Evolutionary conservation across 805 yeast species (phyloP), one percentile per base, ranked within the genome.

Genomic region (Limtongozyma cylindracea): DNA sequence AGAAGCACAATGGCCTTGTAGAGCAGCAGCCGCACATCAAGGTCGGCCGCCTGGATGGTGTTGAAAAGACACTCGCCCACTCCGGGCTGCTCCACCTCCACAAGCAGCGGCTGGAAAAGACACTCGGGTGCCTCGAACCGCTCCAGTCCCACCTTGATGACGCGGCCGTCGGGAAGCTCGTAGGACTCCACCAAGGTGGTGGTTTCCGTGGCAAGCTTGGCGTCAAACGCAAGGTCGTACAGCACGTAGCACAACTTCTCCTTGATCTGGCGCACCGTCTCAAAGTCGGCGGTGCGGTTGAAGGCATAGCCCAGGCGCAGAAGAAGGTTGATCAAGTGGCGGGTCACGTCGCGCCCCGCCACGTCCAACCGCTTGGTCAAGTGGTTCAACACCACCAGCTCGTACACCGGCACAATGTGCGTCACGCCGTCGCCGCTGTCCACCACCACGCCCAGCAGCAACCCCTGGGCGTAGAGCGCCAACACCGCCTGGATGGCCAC

Each of bases 341-440:
- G 65, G n/a, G 98, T 88, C 21, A 88, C 95, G 39, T 88, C 98
- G 45, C 98, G 65, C 35, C 98, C 98, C 4, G 98, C 98, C 28
- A 88, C 92, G 44, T 88, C 94, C 35, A 88, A 55, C 42, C 98
- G 67, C 38, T 71, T 64, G 11, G 94, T 84, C 36, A 78, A 56
- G 45, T 88, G 96, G 44, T 77, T 84, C 41, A 88, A 61, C n/a
- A 88, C 98, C 19, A 77, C 92, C 4, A 91, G 71, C 49, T 88
- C 96, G 45, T 88, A 88, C 18, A 88, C 98, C 12, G 98, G 98
- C 19, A 88, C 95, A 45, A 88, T 72, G 42, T 88, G 98, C 4
- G 98, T 88, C 21, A 84, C 98, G 49, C 96, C 96, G 43, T 82
- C 96, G 39, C 98, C 98, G 4, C 94, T 78, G 46, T 88, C 98